Conservation (phyloP, 768 basidiomycete genomes). For the Pulveroboletus sp. region DNA sequence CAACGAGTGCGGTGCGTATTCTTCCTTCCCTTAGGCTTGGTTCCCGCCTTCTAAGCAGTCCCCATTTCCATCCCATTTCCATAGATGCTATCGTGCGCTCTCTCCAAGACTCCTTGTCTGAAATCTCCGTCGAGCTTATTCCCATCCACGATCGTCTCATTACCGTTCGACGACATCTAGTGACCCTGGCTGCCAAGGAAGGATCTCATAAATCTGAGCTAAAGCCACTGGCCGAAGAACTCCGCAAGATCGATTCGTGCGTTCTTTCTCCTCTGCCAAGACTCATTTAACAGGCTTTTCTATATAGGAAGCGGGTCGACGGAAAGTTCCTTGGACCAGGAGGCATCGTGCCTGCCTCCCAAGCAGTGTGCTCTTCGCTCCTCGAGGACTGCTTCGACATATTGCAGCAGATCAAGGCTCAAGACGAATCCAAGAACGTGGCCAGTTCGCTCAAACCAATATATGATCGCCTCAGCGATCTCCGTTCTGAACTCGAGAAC, state of each 20-base stretch:
- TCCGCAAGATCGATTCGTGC: constrained; percentile 94
- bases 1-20: constrained; percentile 80
- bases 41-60: neutral
- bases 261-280: constrained; percentile 26
- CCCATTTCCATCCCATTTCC: neutral
- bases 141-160: constrained; percentile 91
- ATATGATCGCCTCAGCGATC: constrained; percentile 84
- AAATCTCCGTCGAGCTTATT: constrained; percentile 85
- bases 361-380: constrained; percentile 87
- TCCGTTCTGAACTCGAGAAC: constrained; percentile 86
- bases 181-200: constrained; percentile 83
- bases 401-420: constrained; percentile 89
- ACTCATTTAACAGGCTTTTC: constrained; percentile 2
- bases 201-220: constrained; percentile 83
- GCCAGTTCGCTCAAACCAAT: constrained; percentile 85
- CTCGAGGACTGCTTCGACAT: constrained; percentile 98
- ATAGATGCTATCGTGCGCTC: constrained; percentile 73
- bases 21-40: constrained; percentile 3
- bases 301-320: constrained; percentile 80
- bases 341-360: constrained; percentile 86
- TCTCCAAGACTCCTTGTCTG: constrained; percentile 81
- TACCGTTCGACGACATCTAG: constrained; percentile 83
- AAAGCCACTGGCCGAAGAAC: constrained; percentile 87
- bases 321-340: constrained; percentile 94
- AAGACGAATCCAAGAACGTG: constrained; percentile 88